These are phyloP conservation scores for Fonsecaea nubica DNA, from an alignment of 2,329 filamentous ascomycete genomes.

Conservation along the genomic window DNA sequence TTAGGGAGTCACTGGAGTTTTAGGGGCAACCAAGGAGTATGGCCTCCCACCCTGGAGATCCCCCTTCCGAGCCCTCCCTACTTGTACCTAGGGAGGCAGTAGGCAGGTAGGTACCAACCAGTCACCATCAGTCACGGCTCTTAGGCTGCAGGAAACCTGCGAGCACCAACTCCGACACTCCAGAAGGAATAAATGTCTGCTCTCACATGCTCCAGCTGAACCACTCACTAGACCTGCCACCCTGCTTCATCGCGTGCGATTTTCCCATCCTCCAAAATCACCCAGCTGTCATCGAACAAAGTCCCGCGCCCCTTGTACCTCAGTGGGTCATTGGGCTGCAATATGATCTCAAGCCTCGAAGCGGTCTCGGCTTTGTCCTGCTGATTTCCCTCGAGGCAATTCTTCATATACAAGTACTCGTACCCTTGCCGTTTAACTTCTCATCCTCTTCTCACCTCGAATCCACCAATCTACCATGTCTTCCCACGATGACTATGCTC, in stretches of 20 bases:
- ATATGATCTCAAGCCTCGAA: slow-evolving; percentile 4
- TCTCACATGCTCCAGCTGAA: slow-evolving; percentile 5
- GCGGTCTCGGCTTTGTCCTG: slow-evolving; percentile 2
- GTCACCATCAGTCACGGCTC: not conserved
- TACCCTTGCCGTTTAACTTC: not conserved
- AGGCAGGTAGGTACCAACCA: not conserved
- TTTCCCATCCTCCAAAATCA: slow-evolving; percentile 4
- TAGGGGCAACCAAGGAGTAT: not conserved
- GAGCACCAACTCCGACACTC: not conserved
- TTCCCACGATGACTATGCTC: slow-evolving; percentile 32
- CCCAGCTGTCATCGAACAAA: not conserved
- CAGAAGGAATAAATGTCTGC: not conserved
- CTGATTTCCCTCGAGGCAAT: slow-evolving; percentile 9
- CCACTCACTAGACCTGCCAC: not conserved
- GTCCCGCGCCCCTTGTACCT: not conserved
- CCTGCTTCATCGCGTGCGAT: not conserved
- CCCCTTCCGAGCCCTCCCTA: not conserved
- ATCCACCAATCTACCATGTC: slow-evolving; percentile 25
- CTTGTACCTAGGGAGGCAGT: too few species aligned
- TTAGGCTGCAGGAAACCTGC: not conserved
- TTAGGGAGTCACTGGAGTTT: not conserved
- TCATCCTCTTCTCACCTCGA: slow-evolving; percentile 7
- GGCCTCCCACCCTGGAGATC: not conserved
- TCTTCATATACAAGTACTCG: slow-evolving; percentile 1
- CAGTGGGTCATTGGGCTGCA: slow-evolving; percentile 8